These are phyloP conservation scores for Elongisporangium prolatum DNA, from an alignment of 352 stramenopile genomes.

Conservation along the genomic window DNA sequence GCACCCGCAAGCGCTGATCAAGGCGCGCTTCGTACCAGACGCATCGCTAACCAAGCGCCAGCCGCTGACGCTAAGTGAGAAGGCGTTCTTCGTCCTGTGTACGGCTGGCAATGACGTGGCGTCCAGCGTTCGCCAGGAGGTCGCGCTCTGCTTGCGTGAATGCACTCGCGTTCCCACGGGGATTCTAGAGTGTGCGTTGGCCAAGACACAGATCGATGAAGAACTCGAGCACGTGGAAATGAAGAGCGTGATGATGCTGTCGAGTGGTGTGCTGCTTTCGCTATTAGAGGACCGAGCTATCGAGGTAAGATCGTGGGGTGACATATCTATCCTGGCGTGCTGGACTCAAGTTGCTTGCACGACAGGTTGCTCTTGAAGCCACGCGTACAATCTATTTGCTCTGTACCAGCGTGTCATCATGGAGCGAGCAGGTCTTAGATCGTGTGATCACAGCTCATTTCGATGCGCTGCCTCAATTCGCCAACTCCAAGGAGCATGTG, in stretches of 20 bases:
- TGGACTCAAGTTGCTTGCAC: too few relatives aligned
- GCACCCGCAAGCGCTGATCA: conserved; percentile 18
- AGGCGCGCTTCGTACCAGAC: conserved; percentile 21
- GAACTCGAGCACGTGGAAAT: conserved; percentile 26
- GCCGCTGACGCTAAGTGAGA: conserved; percentile 26
- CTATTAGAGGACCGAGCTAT: conserved; percentile 47
- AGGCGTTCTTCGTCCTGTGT: conserved; percentile 38
- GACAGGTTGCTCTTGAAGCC: conserved; percentile 38
- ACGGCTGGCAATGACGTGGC: conserved; percentile 32
- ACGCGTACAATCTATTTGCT: conserved; percentile 39
- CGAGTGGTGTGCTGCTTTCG: conserved; percentile 51
- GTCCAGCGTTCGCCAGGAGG: conserved; percentile 25
- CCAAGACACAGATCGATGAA: conserved; percentile 55
- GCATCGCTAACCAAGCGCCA: neutral
- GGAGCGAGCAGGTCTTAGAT: conserved; percentile 33
- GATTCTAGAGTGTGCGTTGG: conserved; percentile 34
- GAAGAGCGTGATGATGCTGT: conserved; percentile 52
- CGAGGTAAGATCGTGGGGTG: conserved; percentile 13
- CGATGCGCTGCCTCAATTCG: conserved; percentile 26
- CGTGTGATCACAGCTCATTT: conserved; percentile 45
- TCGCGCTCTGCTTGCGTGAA: conserved; percentile 29
- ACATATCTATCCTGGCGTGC: too few relatives aligned
- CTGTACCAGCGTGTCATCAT: conserved; percentile 9
- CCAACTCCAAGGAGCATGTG: conserved; percentile 5
- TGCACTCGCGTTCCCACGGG: conserved; percentile 14